Conservation (phyloP, 2,329 filamentous ascomycete species). For the Penicillium sp. region DNA sequence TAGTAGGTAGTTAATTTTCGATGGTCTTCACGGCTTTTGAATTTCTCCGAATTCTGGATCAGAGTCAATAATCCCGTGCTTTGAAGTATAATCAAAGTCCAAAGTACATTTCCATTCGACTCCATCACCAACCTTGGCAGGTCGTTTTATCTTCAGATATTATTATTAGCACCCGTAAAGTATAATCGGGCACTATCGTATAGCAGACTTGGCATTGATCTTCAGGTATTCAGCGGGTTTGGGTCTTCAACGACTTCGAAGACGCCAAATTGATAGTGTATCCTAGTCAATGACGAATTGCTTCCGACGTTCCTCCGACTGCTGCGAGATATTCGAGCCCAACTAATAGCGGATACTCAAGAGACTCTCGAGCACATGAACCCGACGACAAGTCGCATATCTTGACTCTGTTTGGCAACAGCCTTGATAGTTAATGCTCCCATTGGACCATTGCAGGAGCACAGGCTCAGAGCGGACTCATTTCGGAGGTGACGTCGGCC, state of each 20-base stretch:
- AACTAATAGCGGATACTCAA: not conserved
- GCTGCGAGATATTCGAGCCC: not conserved
- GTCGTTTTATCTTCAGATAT: not conserved
- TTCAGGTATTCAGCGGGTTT: not conserved
- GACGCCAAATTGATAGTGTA: not conserved
- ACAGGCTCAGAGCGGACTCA: not conserved
- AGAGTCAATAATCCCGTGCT: not conserved
- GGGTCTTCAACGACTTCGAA: not conserved
- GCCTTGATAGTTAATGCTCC: not conserved
- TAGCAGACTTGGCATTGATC: not conserved
- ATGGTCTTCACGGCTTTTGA: not conserved
- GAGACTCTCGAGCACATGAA: not conserved
- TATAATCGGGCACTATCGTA: not conserved
- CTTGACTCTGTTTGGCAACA: slow-evolving; percentile 7
- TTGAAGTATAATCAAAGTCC: not conserved
- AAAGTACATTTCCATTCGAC: not conserved
- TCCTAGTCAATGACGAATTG: not conserved
- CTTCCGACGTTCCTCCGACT: not conserved
- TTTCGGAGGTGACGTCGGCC: not conserved
- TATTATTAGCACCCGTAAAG: not conserved
- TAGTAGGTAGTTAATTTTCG: not conserved
- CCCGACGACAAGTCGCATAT: slow-evolving; percentile 2
- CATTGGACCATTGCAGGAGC: not conserved
- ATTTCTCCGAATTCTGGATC: not conserved
- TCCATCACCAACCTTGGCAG: not conserved